Base-by-base conservation (phyloP, 495 filamentous ascomycete genomes). In the Copromyces sp. region DNA sequence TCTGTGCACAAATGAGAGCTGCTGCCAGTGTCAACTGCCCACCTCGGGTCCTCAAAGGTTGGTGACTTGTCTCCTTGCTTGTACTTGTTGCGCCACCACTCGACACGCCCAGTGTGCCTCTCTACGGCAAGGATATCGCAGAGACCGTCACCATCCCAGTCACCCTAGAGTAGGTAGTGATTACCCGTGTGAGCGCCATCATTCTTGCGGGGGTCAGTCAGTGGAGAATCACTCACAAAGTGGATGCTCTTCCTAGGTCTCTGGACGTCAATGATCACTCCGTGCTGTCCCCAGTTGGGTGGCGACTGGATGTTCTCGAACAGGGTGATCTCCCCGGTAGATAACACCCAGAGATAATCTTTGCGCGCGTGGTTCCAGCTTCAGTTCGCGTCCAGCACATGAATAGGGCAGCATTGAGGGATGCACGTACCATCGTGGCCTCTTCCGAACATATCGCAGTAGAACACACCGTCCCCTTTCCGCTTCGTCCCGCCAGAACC, bases 371-470 rank as follows among this genome's bases (percentile, higher is more conserved):
- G 68, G 16, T 17, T n/a, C 37, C 70, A 44, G 77, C 77, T 45
- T 84, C 85, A 53, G 72, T 38, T 38, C 37, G 37, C 37, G 37
- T 38, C 37, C 37, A 38, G 37, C 37, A 38, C 37, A 38, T 38
- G 37, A 38, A 38, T 38, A 38, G 37, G 37, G 37, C 37, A 38
- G 37, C 37, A 38, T 38, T 38, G 37, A 38, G 37, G 37, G 37
- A 38, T 38, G 37, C 37, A 84, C 71, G 73, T 85, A 65, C 88
- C 74, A 83, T 88, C 73, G 82, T 84, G 47, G 78, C 86, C 42
- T 84, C 17, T 73, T 40, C 76, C 76, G 35, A 29, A 14, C 76
- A 78, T 77, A 65, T 78, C 75, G 69, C 76, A 76, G 39, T 74
- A 78, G n/a, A 42, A 59, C 35, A 32, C 68, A 17, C 75, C 75